These are phyloP conservation scores for Trichoderma endophyticum DNA, from an alignment of 2,329 filamentous ascomycete genomes.

Conservation along the genomic window DNA sequence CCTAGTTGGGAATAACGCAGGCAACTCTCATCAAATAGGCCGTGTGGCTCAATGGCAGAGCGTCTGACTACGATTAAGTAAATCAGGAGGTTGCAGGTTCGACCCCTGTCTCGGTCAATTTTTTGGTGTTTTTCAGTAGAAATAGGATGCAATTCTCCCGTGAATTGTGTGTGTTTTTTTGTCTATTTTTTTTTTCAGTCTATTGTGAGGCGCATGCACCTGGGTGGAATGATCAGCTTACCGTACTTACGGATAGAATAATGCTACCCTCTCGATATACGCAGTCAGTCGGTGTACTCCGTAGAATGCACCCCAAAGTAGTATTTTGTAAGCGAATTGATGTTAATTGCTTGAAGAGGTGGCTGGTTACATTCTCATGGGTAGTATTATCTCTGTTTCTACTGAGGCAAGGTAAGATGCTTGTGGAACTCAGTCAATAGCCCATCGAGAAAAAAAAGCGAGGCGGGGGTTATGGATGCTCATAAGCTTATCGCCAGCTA, in stretches of 20 bases:
- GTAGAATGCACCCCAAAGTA: not conserved
- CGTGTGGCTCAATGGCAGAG: conserved; percentile 20
- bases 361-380: not conserved
- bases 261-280: not conserved
- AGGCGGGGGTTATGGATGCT: not conserved
- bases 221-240: not conserved
- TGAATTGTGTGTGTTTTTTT: not conserved
- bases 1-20: not conserved
- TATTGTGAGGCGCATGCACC: not conserved
- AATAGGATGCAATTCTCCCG: not conserved
- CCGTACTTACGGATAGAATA: not conserved
- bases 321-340: not conserved
- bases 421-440: not conserved
- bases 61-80: conserved; percentile 18
- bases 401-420: not conserved
- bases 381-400: not conserved
- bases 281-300: not conserved
- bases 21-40: not conserved
- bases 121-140: not conserved
- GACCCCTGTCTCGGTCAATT: conserved; percentile 19
- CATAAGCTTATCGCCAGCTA: not conserved
- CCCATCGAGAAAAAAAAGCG: not conserved
- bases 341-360: not conserved
- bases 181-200: not conserved
- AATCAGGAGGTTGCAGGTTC: conserved; percentile 19